phyloP scores from a whole-genome alignment of 2,329 filamentous ascomycete genomes.

The Didymella lethalis region DNA sequence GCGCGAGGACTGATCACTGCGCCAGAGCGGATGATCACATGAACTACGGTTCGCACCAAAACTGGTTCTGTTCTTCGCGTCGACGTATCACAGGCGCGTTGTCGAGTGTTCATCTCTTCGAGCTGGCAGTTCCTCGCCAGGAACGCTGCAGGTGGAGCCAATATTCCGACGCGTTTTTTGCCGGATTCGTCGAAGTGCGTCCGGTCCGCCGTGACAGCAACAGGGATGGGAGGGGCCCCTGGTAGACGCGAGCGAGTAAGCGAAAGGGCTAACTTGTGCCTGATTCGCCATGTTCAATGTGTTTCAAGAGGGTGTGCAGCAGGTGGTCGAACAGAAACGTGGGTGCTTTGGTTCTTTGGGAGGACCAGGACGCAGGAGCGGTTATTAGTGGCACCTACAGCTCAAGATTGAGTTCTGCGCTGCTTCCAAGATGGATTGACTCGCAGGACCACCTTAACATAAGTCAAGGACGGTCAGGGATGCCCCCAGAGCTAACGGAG shows the following conservation, averaged over 20 bases:
- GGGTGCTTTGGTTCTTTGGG: neutral
- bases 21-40: neutral
- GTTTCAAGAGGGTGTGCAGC: slow-evolving; percentile 21
- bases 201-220: neutral
- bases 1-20: neutral
- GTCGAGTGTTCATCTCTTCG: slow-evolving; percentile 11
- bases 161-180: slow-evolving; percentile 7
- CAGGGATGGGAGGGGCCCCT: slow-evolving; percentile 16
- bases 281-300: slow-evolving; percentile 6
- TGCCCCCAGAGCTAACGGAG: slow-evolving; percentile 4
- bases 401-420: slow-evolving; percentile 11
- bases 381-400: slow-evolving; percentile 5
- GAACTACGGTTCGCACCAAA: slow-evolving; percentile 4
- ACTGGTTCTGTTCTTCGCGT: slow-evolving; percentile 5
- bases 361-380: neutral
- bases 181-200: slow-evolving; percentile 12
- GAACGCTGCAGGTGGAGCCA: slow-evolving; percentile 18
- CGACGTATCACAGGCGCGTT: slow-evolving; percentile 14
- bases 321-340: slow-evolving; percentile 16
- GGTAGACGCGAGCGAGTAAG: slow-evolving; percentile 8
- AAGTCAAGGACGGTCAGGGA: slow-evolving; percentile 7
- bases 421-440: slow-evolving; percentile 7
- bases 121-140: slow-evolving; percentile 13
- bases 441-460: neutral
- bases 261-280: slow-evolving; percentile 6